Evolutionary conservation across 495 filamentous ascomycete species (phyloP), one percentile per base, ranked within the genome.

Genomic region (Tuber umbilicatum): DNA sequence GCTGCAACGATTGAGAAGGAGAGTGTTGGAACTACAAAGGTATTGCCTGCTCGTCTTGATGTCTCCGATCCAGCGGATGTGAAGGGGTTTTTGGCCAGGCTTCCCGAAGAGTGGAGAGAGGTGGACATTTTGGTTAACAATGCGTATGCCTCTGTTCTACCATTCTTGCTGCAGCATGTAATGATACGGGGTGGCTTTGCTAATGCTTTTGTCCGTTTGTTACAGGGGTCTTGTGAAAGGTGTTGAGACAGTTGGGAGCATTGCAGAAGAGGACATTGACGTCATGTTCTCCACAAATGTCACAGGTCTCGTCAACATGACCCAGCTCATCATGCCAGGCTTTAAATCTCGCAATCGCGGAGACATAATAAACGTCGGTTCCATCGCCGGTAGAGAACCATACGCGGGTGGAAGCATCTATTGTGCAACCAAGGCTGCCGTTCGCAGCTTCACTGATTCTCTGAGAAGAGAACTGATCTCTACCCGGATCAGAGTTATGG

Each of bases 301-400:
- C 70, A 94, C 89, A 4, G 95, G 95, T 27, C 86, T 99, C 37
- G 96, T 99, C 85, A 92, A 94, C 86, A 95, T 99, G 92, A 98
- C 95, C 10, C 95, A 99, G 86, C 93, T 92, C 41, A 85, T 97
- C 69, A 87, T 99, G 31, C 88, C 90, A 31, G 90, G 94, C 83
- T 97, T 93, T 87, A 90, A 93, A 86, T 88, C 89, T 81, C 89
- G 93, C 55, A 92, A 93, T 70, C 85, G 86, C 41, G 95, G 95
- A 75, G 95, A 99, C 81, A 94, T 99, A 82, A 96, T 99, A 84
- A 98, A 97, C 84, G 92, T 99, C 82, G 95, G 95, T 73, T 94
- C 91, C 80, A 95, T 99, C 82, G 95, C 95, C 38, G 95, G 95
- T 37, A 89, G 95, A 55, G 94, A 97, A 79, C 87, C 91, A 17